phyloP scores from a whole-genome alignment of 2,329 filamentous ascomycete species.

The Fusarium miscanthi region DNA sequence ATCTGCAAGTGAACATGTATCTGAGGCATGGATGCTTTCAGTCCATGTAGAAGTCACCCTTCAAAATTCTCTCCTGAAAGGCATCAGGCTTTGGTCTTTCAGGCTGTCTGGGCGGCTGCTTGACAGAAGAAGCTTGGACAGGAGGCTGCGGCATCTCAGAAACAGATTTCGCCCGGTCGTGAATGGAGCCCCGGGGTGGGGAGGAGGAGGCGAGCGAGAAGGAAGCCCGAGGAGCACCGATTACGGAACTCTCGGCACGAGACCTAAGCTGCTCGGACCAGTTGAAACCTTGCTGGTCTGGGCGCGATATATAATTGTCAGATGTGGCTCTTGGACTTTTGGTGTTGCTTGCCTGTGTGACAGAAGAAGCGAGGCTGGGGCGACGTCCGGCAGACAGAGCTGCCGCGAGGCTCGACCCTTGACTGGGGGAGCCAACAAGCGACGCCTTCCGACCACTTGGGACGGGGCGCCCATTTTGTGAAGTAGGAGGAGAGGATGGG shows the following conservation, averaged over 20 bases:
- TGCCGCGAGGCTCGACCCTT: conserved; percentile 49
- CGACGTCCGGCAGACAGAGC: conserved; percentile 52
- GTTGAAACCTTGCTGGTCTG: conserved; percentile 91
- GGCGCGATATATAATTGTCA: conserved; percentile 70
- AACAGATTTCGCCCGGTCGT: conserved; percentile 78
- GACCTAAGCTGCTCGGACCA: conserved; percentile 96
- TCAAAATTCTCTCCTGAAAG: conserved; percentile 96
- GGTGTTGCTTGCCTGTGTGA: conserved; percentile 69
- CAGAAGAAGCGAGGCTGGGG: conserved; percentile 51
- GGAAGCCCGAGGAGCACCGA: conserved; percentile 65
- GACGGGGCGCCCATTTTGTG: conserved; percentile 48
- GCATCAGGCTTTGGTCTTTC: conserved; percentile 82
- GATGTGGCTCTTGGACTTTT: conserved; percentile 68
- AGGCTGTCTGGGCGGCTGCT: conserved; percentile 49
- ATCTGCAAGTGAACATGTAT: conserved; percentile 21
- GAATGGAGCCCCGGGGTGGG: conserved; percentile 54
- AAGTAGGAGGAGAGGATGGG: conserved; percentile 54
- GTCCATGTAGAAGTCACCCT: conserved; percentile 99
- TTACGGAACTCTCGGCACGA: conserved; percentile 84
- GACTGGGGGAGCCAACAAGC: conserved; percentile 40
- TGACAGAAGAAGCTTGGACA: conserved; percentile 59
- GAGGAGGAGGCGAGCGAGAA: conserved; percentile 66
- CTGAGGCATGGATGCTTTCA: conserved; percentile 56
- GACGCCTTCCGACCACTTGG: conserved; percentile 49
- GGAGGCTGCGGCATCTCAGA: conserved; percentile 71